Evolutionary conservation across 2,329 filamentous ascomycete genomes (phyloP).

Genomic region (Pyrenophora seminiperda): DNA sequence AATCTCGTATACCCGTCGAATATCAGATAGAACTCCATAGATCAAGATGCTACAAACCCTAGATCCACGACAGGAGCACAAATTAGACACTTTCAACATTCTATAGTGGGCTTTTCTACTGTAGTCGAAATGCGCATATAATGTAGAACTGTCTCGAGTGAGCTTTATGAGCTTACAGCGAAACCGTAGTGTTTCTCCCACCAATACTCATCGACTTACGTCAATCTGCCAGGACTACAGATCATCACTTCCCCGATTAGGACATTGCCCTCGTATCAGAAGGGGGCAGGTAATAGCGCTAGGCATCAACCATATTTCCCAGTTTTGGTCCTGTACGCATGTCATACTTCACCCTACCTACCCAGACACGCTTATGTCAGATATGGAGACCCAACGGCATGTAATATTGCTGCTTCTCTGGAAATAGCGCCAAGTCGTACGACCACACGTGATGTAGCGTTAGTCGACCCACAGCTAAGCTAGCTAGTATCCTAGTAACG

Average conservation of each 20-base stretch:
- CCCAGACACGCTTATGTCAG: slow-evolving; percentile 1
- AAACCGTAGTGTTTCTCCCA: no score
- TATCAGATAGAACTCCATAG: slow-evolving; percentile 31
- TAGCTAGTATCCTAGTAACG: slow-evolving; percentile 1
- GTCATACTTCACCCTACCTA: background rate
- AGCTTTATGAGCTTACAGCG: no score
- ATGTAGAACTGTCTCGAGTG: no score
- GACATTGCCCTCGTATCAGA: no score
- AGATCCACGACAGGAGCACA: background rate
- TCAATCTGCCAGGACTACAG: no score
- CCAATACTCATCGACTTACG: background rate
- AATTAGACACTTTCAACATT: background rate
- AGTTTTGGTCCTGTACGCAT: background rate
- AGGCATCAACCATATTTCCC: no score
- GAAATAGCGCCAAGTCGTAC: background rate
- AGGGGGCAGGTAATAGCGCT: no score
- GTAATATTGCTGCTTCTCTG: background rate
- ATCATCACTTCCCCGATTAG: no score
- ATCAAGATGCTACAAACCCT: background rate
- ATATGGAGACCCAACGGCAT: background rate
- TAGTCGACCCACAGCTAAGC: background rate
- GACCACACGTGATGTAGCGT: background rate
- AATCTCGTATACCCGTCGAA: slow-evolving; percentile 43
- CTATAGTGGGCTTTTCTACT: background rate
- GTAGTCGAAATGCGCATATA: no score